phyloP scores from a whole-genome alignment of 108 stramenopile genomes.

The Parmales sp. region DNA sequence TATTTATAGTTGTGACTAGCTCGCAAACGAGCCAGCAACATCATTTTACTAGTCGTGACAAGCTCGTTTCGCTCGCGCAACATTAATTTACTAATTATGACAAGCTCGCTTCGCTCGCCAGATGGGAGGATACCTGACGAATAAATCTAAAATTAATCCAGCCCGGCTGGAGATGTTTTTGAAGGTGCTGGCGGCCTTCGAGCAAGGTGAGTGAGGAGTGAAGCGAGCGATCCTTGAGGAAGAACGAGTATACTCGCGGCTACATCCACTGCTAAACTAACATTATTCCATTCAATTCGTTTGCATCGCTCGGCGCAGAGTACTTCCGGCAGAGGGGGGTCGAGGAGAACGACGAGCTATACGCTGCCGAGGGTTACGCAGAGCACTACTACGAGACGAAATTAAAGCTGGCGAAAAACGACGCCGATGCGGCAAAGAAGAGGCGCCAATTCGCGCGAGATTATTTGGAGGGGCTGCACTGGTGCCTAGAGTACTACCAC shows the following conservation, averaged over 20 bases:
- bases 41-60: no score
- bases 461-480: constrained; percentile 85
- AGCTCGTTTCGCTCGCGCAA: no score
- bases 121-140: constrained; percentile 84
- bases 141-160: constrained; percentile 80
- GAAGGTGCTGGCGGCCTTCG: constrained; percentile 71
- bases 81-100: no score
- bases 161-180: constrained; percentile 81
- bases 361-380: constrained; percentile 53
- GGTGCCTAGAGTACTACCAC: constrained; percentile 93
- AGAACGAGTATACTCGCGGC: no score
- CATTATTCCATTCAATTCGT: no score
- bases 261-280: no score
- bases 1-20: no score
- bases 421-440: constrained; percentile 37
- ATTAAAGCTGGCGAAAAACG: constrained; percentile 51
- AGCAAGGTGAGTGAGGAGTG: no score
- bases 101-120: no score
- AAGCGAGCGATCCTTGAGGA: no score
- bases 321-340: constrained; percentile 78
- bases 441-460: constrained; percentile 66
- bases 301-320: no score
- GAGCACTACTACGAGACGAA: constrained; percentile 90
- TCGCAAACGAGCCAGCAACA: no score
- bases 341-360: constrained; percentile 59